Evolutionary conservation across 2,329 filamentous ascomycete species (phyloP).

Genomic region (Pestalotiopsis sp.): DNA sequence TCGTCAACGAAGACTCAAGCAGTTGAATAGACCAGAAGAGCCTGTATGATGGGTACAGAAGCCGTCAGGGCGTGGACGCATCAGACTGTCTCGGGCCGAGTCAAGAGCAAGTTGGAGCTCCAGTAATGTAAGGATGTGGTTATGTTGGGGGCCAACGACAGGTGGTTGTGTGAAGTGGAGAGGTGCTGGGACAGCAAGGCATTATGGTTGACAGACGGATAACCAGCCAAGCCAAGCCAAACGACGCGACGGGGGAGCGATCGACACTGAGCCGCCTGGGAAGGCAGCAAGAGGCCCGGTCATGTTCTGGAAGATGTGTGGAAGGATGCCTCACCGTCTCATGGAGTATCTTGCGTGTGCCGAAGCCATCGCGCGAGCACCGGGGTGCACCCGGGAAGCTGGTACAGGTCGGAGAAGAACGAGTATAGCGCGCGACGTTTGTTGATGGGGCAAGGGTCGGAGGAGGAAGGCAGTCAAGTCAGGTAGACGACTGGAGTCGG

Average conservation of each 20-base stretch:
- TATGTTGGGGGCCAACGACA: neutral
- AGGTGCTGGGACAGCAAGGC: neutral
- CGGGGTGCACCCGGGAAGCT: neutral
- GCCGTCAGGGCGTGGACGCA: neutral
- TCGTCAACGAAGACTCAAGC: neutral
- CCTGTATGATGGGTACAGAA: neutral
- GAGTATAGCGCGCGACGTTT: neutral
- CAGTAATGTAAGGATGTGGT: neutral
- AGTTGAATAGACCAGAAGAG: neutral
- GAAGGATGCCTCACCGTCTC: neutral
- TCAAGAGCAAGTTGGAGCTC: neutral
- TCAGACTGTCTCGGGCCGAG: neutral
- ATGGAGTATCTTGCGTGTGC: neutral
- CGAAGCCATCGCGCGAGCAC: neutral
- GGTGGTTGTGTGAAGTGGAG: neutral
- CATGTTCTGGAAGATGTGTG: neutral
- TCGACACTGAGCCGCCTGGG: neutral
- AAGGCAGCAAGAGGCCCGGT: neutral
- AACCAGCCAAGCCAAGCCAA: neutral
- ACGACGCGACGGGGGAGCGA: neutral
- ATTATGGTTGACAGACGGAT: neutral
- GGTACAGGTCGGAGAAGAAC: neutral
- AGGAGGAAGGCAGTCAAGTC: neutral
- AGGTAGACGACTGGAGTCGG: neutral
- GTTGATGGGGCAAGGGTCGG: neutral